Percentiles rank a stretch among this genome's conserved stretches.
Conservation (phyloP, 202 grass and related monocot genomes). For the Elaeis oleifera region DNA sequence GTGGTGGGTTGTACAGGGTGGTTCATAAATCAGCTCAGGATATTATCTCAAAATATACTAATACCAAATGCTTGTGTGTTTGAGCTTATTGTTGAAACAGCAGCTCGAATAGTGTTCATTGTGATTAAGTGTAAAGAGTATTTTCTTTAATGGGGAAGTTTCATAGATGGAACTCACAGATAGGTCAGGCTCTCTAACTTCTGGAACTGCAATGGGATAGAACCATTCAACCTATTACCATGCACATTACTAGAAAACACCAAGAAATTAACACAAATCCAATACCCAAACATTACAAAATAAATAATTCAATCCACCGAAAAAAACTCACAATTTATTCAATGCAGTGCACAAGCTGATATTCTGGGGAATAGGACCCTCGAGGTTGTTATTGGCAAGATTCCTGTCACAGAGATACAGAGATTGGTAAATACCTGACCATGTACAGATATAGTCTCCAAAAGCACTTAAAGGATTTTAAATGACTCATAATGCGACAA, state of each 20-base stretch:
- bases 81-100: too few species aligned
- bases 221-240: constrained; percentile 79
- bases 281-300: constrained; percentile 14
- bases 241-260: constrained; percentile 65
- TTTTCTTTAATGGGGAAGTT: constrained; percentile 1
- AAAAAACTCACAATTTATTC: constrained; percentile 87
- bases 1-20: too few species aligned
- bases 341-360: constrained; percentile 91
- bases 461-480: too few species aligned
- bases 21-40: too few species aligned
- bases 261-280: not conserved
- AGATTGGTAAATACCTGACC: constrained; percentile 19
- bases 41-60: too few species aligned
- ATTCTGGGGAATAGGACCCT: constrained; percentile 76
- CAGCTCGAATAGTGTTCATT: too few species aligned
- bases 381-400: constrained; percentile 89
- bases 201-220: constrained; percentile 73
- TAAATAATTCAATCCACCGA: not conserved
- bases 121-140: constrained; percentile 1
- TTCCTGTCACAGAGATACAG: constrained; percentile 34
- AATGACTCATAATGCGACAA: not conserved
- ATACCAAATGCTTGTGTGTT: too few species aligned
- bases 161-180: constrained; percentile 55
- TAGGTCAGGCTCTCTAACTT: constrained; percentile 81
- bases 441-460: too few species aligned